A percentile compares a stretch with the other conserved stretches of the same genome.
Conservation (phyloP, 1,284 basidiomycete genomes). For the Rhodotorula mucilaginosa region DNA sequence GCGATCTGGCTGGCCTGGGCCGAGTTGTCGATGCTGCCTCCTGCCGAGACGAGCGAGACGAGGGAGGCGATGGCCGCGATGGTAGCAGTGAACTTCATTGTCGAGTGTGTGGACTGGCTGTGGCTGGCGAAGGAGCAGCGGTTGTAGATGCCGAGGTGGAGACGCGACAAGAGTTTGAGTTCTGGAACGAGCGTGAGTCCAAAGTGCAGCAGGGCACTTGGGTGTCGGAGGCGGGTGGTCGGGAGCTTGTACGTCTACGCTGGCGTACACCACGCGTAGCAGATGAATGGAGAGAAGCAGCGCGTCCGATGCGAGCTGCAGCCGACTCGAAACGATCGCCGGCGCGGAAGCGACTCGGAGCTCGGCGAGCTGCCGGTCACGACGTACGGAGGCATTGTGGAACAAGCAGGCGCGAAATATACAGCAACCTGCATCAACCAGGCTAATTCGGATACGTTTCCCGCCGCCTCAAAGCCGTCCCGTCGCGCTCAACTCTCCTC, state of each 20-base stretch:
- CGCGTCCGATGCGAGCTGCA: too few relatives aligned
- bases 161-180: too few relatives aligned
- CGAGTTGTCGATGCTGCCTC: slow-evolving; percentile 30
- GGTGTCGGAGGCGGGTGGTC: neutral
- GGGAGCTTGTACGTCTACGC: neutral
- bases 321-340: too few relatives aligned
- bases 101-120: neutral
- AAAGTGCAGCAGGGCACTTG: neutral
- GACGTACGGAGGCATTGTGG: too few relatives aligned
- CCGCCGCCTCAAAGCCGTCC: too few relatives aligned
- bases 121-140: neutral
- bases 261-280: neutral
- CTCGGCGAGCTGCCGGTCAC: too few relatives aligned
- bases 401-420: too few relatives aligned
- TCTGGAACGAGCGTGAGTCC: slow-evolving; percentile 3
- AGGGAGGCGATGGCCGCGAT: slow-evolving; percentile 8
- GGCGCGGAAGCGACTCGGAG: too few relatives aligned
- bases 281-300: neutral
- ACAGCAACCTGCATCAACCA: too few relatives aligned
- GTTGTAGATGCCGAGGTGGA: neutral
- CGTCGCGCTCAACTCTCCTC: too few relatives aligned
- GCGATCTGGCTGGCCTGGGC: slow-evolving; percentile 10
- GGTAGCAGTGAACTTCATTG: slow-evolving; percentile 13
- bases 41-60: slow-evolving; percentile 15
- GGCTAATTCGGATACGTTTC: too few relatives aligned